Conservation (phyloP, 257 asterid species). For the Echium plantagineum region DNA sequence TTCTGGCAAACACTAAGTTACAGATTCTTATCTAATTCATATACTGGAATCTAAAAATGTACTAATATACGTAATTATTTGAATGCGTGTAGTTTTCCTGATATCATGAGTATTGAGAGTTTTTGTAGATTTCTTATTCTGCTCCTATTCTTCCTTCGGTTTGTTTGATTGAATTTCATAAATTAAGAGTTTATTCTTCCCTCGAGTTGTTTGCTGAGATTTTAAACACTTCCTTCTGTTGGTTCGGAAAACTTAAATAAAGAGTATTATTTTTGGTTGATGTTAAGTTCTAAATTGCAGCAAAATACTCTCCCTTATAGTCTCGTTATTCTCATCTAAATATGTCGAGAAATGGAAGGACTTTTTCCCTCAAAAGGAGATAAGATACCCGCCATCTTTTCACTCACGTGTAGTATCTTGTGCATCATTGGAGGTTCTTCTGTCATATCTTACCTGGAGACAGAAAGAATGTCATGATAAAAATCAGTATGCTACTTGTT, state of each 20-base stretch:
- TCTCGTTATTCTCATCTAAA: constrained; percentile 56
- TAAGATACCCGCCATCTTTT: constrained; percentile 55
- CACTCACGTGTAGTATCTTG: constrained; percentile 54
- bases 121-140: no score
- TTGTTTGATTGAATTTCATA: no score
- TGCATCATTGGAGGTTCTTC: constrained; percentile 78
- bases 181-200: not conserved
- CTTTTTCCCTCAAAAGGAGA: constrained; percentile 38
- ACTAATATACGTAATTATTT: no score
- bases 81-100: no score
- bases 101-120: no score
- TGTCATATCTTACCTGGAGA: constrained; percentile 74
- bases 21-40: no score
- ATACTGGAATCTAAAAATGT: no score
- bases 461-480: constrained; percentile 60
- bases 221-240: constrained; percentile 4
- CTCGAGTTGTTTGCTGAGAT: not conserved
- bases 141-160: no score
- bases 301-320: constrained; percentile 70
- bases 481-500: constrained; percentile 60
- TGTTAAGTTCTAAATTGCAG: constrained; percentile 35
- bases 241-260: not conserved
- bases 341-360: constrained; percentile 65
- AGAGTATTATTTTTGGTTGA: constrained; percentile 17
- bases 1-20: no score